Conservation (phyloP, 345 rosid genomes). For the Pugionium cornutum region DNA sequence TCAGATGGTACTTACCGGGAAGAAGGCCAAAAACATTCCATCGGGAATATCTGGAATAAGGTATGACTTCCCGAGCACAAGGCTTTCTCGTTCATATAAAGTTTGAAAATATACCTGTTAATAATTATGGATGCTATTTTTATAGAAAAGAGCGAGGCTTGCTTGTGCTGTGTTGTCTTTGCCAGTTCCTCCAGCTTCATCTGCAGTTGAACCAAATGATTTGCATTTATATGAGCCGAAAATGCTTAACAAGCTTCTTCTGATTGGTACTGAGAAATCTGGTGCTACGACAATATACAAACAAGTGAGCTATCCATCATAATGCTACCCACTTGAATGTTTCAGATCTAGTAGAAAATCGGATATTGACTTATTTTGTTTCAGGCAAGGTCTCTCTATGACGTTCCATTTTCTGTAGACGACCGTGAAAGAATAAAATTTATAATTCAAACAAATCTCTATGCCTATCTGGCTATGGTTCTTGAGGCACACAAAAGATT, state of each 20-base stretch:
- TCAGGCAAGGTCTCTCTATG: slow-evolving; percentile 76
- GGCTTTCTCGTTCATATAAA: slow-evolving; percentile 1
- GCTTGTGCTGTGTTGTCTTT: slow-evolving; percentile 52
- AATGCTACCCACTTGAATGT: slow-evolving; percentile 3
- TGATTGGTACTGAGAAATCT: slow-evolving; percentile 68
- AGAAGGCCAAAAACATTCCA: slow-evolving; percentile 65
- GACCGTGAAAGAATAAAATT: slow-evolving; percentile 68
- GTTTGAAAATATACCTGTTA: slow-evolving; percentile 17
- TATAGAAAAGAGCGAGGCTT: slow-evolving; percentile 54
- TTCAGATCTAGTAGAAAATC: slow-evolving; percentile 18
- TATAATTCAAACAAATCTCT: slow-evolving; percentile 76
- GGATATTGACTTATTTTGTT: slow-evolving; percentile 29
- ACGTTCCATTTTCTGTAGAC: slow-evolving; percentile 72
- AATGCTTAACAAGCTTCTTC: slow-evolving; percentile 58
- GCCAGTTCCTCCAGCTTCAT: slow-evolving; percentile 55
- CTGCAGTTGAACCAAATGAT: slow-evolving; percentile 43
- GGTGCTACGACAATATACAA: slow-evolving; percentile 88
- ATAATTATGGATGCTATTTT: slow-evolving; percentile 8
- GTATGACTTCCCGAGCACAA: slow-evolving; percentile 42
- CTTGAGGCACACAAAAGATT: slow-evolving; percentile 66
- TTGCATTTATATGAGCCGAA: slow-evolving; percentile 34
- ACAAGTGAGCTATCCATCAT: slow-evolving; percentile 52
- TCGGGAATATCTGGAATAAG: slow-evolving; percentile 65
- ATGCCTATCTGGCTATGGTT: slow-evolving; percentile 66
- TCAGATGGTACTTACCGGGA: slow-evolving; percentile 66